Evolutionary conservation across 345 rosid species (phyloP), one percentile per base, ranked within the genome.

Genomic region (Eucalyptus cladocalyx): DNA sequence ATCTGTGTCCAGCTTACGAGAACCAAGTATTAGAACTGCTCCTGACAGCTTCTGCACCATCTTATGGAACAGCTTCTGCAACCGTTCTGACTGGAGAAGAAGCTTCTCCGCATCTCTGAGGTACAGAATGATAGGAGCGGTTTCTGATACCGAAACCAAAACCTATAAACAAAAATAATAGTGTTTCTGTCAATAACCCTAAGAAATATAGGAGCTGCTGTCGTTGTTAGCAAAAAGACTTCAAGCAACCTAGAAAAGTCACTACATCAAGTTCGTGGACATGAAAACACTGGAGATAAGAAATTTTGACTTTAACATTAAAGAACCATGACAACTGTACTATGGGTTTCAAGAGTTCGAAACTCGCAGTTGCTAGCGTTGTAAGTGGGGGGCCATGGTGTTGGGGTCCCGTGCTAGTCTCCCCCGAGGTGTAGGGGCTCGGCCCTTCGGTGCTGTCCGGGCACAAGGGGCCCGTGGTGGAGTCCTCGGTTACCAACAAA

Each of bases 51-150:
- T 98, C 89, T 92, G 95, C 91, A 96, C 91, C 80, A 98, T 91
- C 72, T 88, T 96, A 32, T 92, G 92, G 90, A 98, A 94, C 93
- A 96, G 89, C 89, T 92, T 94, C 93, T 94, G 94, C 90, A 96
- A 91, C 80, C 94, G 95, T 91, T 92, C 93, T 40, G 99, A 98
- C 86, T 95, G 97, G 88, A 96, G 96, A 89, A 95, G 95, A 87
- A 96, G 95, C 93, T 92, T 95, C 89, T 98, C 99, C 51, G 92
- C 93, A 72, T 98, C 99, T 91, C 99, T 93, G 40, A 98, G 91
- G 91, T 98, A 98, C 90, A 98, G 88, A 89, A 98, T 94, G 88
- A 96, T 72, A 3, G 98, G 91, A 90, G 81, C 88, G 87, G 89
- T 93, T 92, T 95, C 95, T 30, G 99, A 94, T 88, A 94, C 91